phyloP scores from a whole-genome alignment of 2,329 filamentous ascomycete species.

The Alternaria novae-zelandiae region DNA sequence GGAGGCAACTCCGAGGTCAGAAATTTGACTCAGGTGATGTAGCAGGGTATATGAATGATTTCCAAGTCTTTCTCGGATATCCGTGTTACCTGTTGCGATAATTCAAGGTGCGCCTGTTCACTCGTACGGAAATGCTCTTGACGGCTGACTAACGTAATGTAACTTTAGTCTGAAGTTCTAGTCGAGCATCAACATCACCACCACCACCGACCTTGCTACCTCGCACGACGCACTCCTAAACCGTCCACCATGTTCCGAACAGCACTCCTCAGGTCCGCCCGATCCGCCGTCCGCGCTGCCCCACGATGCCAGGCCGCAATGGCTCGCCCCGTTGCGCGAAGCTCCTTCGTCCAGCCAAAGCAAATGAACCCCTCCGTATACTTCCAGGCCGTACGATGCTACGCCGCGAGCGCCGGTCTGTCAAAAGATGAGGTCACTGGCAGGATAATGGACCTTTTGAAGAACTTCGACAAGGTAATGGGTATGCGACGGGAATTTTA shows the following conservation, averaged over 20 bases:
- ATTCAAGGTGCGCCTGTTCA: conserved; percentile 1
- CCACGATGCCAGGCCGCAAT: conserved; percentile 54
- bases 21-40: neutral
- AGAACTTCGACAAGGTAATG: conserved; percentile 95
- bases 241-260: conserved; percentile 82
- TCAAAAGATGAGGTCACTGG: conserved; percentile 86
- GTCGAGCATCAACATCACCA: conserved; percentile 34
- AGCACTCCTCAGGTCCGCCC: conserved; percentile 79
- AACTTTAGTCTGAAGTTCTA: conserved; percentile 26
- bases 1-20: conserved; percentile 16
- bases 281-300: conserved; percentile 55
- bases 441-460: conserved; percentile 88
- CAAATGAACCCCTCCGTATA: conserved; percentile 67
- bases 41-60: neutral
- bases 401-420: conserved; percentile 81
- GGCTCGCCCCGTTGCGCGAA: conserved; percentile 66
- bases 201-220: conserved; percentile 33
- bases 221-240: conserved; percentile 24
- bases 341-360: conserved; percentile 67
- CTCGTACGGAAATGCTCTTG: conserved; percentile 3
- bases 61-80: neutral
- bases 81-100: neutral
- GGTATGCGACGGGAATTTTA: conserved; percentile 23
- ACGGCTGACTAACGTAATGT: conserved; percentile 24
- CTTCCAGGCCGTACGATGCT: conserved; percentile 77